Conservation (phyloP, 2,329 filamentous ascomycete species). For the Anthostomella pinea region DNA sequence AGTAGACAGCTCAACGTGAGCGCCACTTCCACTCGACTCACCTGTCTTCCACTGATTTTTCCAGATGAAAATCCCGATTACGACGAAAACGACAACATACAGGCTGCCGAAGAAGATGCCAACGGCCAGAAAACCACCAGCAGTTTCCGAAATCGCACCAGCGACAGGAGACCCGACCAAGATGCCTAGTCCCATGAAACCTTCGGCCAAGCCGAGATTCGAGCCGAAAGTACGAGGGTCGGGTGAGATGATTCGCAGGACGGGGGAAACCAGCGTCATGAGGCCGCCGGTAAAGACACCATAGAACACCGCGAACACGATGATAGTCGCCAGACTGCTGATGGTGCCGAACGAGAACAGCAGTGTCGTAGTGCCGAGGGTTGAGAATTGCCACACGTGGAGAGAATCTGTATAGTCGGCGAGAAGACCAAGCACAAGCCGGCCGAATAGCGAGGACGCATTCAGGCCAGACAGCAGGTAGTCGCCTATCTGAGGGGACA, state of each 20-base stretch:
- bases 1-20: no score
- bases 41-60: no score
- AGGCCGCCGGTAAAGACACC: slow-evolving; percentile 46
- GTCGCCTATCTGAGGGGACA: no score
- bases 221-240: slow-evolving; percentile 19
- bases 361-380: slow-evolving; percentile 33
- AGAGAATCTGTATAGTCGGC: slow-evolving; percentile 42
- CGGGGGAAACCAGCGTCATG: slow-evolving; percentile 41
- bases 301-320: slow-evolving; percentile 43
- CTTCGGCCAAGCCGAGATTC: slow-evolving; percentile 24
- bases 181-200: slow-evolving; percentile 14
- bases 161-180: slow-evolving; percentile 17
- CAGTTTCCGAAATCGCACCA: slow-evolving; percentile 8
- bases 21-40: no score
- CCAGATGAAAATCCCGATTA: no score
- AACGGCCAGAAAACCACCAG: slow-evolving; percentile 10
- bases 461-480: slow-evolving; percentile 53
- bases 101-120: slow-evolving; percentile 15
- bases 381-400: slow-evolving; percentile 41
- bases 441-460: slow-evolving; percentile 46
- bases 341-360: slow-evolving; percentile 35
- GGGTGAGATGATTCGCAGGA: slow-evolving; percentile 24
- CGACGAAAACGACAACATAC: no score
- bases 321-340: slow-evolving; percentile 33
- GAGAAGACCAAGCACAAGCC: slow-evolving; percentile 48